These are phyloP conservation scores for Eutrema heterophyllum DNA, from an alignment of 345 rosid genomes.

Conservation along the genomic window DNA sequence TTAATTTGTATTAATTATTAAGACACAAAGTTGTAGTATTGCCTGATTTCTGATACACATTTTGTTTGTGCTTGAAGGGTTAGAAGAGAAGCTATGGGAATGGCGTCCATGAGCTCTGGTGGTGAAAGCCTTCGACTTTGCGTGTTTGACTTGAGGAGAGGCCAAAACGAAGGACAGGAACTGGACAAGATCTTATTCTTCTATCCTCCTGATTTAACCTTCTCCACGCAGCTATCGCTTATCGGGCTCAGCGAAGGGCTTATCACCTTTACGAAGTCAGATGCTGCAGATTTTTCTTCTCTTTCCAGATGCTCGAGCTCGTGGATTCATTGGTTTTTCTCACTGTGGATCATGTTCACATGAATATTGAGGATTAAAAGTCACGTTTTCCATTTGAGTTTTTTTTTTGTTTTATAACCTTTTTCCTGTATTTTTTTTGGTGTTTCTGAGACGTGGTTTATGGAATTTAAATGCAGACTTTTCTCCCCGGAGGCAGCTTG, in stretches of 20 bases:
- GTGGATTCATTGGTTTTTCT: background rate
- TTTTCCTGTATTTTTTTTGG: background rate
- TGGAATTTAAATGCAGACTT: slow-evolving; percentile 47
- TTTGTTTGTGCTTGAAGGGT: slow-evolving; percentile 5
- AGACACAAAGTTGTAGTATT: background rate
- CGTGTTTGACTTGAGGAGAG: slow-evolving; percentile 87
- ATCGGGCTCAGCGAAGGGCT: slow-evolving; percentile 98
- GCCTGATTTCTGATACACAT: background rate
- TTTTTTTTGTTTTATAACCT: no score
- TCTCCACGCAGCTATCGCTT: slow-evolving; percentile 85
- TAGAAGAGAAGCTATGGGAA: slow-evolving; percentile 47
- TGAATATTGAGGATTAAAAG: background rate
- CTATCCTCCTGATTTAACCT: slow-evolving; percentile 76
- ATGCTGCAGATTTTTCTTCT: slow-evolving; percentile 3
- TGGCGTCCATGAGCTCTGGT: slow-evolving; percentile 53
- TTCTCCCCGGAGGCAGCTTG: slow-evolving; percentile 98
- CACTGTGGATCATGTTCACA: background rate
- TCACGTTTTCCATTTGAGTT: no score
- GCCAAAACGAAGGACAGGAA: slow-evolving; percentile 90
- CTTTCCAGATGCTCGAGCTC: background rate
- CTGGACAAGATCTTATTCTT: slow-evolving; percentile 88
- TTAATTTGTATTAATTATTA: background rate
- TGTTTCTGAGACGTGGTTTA: background rate
- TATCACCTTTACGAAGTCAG: slow-evolving; percentile 83
- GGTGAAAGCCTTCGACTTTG: slow-evolving; percentile 62